Percentiles rank a stretch among this genome's conserved stretches.
These are phyloP conservation scores for Suillus spraguei DNA, from an alignment of 768 basidiomycete genomes.

Conservation along the genomic window DNA sequence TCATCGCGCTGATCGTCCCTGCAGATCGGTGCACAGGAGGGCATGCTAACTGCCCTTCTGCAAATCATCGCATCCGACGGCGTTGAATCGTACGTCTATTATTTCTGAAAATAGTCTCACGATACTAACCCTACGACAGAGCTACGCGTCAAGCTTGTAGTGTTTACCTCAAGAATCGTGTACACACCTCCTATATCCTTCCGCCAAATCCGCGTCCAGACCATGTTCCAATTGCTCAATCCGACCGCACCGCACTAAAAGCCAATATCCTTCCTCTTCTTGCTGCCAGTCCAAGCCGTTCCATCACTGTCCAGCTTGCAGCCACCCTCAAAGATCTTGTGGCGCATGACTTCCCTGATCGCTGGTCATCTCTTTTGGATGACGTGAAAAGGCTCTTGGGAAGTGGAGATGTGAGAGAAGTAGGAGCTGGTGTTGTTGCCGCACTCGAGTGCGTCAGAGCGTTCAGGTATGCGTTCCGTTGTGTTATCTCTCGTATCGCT, in stretches of 20 bases:
- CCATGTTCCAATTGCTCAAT: constrained; percentile 57
- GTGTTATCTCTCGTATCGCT: neutral
- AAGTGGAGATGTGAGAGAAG: constrained; percentile 68
- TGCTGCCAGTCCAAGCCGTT: constrained; percentile 62
- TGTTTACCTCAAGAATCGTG: constrained; percentile 91
- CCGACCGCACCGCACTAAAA: constrained; percentile 78
- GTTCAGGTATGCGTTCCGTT: constrained; percentile 28
- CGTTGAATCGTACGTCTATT: constrained; percentile 68
- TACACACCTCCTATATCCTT: constrained; percentile 64
- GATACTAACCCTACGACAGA: constrained; percentile 36
- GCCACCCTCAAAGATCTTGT: constrained; percentile 74
- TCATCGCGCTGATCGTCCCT: constrained; percentile 11
- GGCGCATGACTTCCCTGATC: constrained; percentile 74
- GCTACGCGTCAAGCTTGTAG: constrained; percentile 83
- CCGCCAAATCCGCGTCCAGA: constrained; percentile 51
- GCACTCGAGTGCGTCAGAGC: constrained; percentile 78
- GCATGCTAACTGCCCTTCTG: constrained; percentile 80
- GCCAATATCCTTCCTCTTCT: constrained; percentile 67
- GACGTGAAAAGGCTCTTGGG: constrained; percentile 64
- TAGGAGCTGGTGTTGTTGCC: constrained; percentile 81
- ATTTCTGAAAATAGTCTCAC: neutral
- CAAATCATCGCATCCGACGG: constrained; percentile 82
- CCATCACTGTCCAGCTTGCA: constrained; percentile 76
- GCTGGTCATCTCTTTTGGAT: constrained; percentile 73
- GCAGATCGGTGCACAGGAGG: constrained; percentile 81